Base-by-base conservation (phyloP, 257 asterid genomes). In the Solanum boliviense region DNA sequence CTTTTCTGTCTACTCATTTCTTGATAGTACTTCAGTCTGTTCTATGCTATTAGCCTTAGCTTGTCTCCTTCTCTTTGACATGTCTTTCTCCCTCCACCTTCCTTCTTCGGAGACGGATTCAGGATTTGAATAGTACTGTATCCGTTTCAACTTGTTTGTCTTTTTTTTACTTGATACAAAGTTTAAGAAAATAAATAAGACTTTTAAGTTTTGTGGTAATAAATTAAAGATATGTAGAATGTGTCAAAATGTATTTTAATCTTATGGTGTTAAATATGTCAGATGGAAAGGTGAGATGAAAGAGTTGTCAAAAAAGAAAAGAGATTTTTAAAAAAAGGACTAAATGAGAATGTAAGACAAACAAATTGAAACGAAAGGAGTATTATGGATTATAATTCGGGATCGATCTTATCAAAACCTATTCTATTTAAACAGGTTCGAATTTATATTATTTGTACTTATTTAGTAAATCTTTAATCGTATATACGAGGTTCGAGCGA, bases 41-140 rank as follows among this genome's bases (percentile, higher is more conserved):
- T 91, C 76, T 15, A 29, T 46, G 65, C 18, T 81, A 52, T 52
- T 6, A 46, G 65, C 87, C 81, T 87, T 72, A 34, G 81, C 81
- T 90, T 93, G 94, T 93, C 93, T 86, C 16, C 85, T 73, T 91
- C 89, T 91, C 85, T 84, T 89, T 90, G 93, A 86, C 89, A 74
- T 60, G 48, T 91, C 89, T 74, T 84, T 83, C 84, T 87, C 62
- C 84, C 23, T 79, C 34, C 34, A 11, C 29, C 2, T n/a, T 10
- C 31, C 31, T 62, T n/a, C 71, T 23, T 23, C 2, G 10, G 2
- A 67, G 5, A 25, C 74, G 2, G 35, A 67, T 67, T 27, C 20
- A 67, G 5, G 5, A 67, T 67, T 67, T 67, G 34, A 67, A 67
- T 27, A 27, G 2, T 56, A 6, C 0, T 4, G 3, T n/a, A 23